phyloP scores from a whole-genome alignment of 208 protist species.

The Leishmania tarentolae region DNA sequence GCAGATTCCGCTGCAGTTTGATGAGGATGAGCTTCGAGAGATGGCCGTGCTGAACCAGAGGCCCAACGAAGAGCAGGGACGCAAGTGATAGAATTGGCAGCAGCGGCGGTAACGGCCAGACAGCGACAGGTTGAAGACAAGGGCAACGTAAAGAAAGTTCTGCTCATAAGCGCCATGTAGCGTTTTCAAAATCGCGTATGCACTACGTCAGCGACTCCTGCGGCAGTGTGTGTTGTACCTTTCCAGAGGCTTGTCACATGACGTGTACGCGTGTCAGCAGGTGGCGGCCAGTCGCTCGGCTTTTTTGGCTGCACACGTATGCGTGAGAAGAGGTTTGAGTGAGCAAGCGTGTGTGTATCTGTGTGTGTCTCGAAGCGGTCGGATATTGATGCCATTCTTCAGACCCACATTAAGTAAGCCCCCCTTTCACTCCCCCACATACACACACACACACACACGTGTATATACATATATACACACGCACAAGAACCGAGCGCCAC shows the following conservation, averaged over 20 bases:
- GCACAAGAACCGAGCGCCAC: too few relatives aligned
- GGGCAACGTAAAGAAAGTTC: neutral
- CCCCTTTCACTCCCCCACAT: neutral
- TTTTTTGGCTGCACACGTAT: neutral
- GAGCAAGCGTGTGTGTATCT: neutral
- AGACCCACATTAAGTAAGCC: too few relatives aligned
- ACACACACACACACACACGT: neutral
- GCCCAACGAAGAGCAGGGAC: neutral
- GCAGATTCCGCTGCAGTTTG: constrained; percentile 48
- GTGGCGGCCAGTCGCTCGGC: neutral
- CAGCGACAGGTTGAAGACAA: neutral
- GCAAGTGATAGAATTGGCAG: neutral
- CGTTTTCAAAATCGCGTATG: neutral
- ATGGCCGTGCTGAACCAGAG: constrained; percentile 29
- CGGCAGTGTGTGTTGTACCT: neutral
- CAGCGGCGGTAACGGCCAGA: neutral
- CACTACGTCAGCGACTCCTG: neutral
- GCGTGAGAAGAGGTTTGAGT: neutral
- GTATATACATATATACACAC: too few relatives aligned
- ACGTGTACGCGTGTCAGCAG: neutral
- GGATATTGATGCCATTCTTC: neutral
- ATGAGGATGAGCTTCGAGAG: constrained; percentile 43
- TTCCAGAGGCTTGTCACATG: neutral
- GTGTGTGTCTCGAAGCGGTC: neutral
- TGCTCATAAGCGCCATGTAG: neutral